Base-by-base conservation (phyloP, 164 flowering plant species). In the Pachysandra terminalis region DNA sequence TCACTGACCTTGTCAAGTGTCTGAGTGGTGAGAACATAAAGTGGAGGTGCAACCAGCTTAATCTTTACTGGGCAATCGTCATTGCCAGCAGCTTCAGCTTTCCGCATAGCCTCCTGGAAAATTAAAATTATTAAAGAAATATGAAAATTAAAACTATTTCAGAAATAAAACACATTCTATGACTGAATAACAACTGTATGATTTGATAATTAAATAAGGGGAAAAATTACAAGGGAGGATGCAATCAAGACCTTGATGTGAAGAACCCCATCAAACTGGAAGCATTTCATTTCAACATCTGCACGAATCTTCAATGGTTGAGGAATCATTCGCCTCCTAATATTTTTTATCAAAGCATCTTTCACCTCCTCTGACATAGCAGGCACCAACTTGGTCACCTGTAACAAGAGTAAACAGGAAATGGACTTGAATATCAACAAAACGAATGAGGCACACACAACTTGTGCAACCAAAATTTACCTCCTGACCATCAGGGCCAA, bases 181-280 rank as follows among this genome's bases (percentile, higher is more conserved):
- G 7, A 32, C 37, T 3, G 51, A 45, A 13, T 5, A 5, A 10
- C 45, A 45, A 45, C 51, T 45, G 51, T 10, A 3, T 5, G 17
- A 5, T 13, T 5, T 54, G 23, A 57, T 49, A 17, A 51, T 8
- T 45, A 63, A 41, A 40, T 24, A 16, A 24, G 26, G 14, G 26
- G 6, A 22, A 51, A 25, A 27, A 19, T 16, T n/a, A 5, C 19
- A 27, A 60, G 48, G 56, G 27, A 60, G 60, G 27, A 23, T 10
- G 41, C 12, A 64, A 73, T 26, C 63, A 49, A 53, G 22, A 89
- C 99, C 97, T 92, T 92, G 40, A 95, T 92, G 80, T 95, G 99
- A 75, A 95, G 91, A 75, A 95, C 91, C n/a, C 99, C 99, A 78
- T 95, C 98, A 81, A 90, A 89, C 80, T 89, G 93, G 67, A 92